Conservation (phyloP, 441 rosid genomes). For the Aleurites moluccanus region DNA sequence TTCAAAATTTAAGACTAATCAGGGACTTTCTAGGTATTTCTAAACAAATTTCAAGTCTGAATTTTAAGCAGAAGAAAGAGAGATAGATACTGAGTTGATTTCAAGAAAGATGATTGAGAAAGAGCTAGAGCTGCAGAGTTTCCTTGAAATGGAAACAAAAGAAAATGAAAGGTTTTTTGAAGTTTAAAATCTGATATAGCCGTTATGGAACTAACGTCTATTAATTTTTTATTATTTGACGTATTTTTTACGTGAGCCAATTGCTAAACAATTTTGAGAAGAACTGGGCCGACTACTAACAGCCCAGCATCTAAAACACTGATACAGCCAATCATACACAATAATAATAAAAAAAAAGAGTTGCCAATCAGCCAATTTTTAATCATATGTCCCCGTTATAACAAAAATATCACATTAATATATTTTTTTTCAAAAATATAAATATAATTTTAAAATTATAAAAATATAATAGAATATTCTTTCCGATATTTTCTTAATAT, state of each 20-base stretch:
- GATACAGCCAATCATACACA: too few relatives aligned
- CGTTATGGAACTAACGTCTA: constrained; percentile 56
- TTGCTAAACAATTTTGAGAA: background rate
- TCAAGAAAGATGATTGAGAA: background rate
- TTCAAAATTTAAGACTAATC: background rate
- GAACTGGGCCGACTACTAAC: background rate
- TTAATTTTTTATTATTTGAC: background rate
- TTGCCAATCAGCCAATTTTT: too few relatives aligned
- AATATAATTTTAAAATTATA: too few relatives aligned
- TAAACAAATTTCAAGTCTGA: background rate
- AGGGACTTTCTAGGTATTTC: background rate
- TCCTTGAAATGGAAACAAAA: constrained; percentile 17
- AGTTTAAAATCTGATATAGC: constrained; percentile 44
- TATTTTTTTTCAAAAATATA: too few relatives aligned
- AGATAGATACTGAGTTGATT: background rate
- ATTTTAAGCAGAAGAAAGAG: background rate
- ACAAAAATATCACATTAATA: too few relatives aligned
- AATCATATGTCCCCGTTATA: too few relatives aligned
- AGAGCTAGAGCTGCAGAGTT: background rate
- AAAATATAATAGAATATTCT: too few relatives aligned
- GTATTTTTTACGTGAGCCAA: background rate
- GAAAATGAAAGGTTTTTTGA: constrained; percentile 19
- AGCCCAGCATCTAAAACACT: background rate
- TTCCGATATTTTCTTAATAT: too few relatives aligned
- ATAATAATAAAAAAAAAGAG: too few relatives aligned